Evolutionary conservation across 768 basidiomycete genomes (phyloP), one percentile per base, ranked within the genome.

Genomic region (Calocera viscosa): DNA sequence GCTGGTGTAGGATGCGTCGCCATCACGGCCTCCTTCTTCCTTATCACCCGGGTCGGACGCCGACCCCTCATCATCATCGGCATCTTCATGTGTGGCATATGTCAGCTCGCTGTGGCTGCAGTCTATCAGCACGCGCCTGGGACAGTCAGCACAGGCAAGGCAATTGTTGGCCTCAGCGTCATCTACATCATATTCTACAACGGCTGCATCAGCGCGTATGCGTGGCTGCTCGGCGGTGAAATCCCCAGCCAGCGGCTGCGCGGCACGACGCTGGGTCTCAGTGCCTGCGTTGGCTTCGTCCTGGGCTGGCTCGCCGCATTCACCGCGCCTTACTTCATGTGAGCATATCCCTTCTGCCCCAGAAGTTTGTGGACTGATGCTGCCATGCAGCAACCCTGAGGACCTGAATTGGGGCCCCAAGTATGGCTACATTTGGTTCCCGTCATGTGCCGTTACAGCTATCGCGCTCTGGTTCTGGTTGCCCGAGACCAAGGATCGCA

Each of bases 401-500:
- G 30, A 60, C 53, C 53, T 60, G 14, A 60, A 60, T 26, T 60
- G 53, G 53, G 53, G 53, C 53, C 53, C 53, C 2, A 60, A 60
- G 30, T 60, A 60, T 26, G 53, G 71, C 49, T 65, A 72, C 65
- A 72, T 75, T 68, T 74, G 71, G 70, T 68, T 43, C 11, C 49
- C 49, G n/a, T 39, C 43, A 22, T n/a, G 32, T 34, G 53, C 39
- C 32, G n/a, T 70, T 69, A 66, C 70, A 69, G 47, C 71, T 28
- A 65, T 68, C 67, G 68, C 32, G 38, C 43, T 33, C 64, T 69
- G 47, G 67, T 71, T 74, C 65, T 69, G 71, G 24, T 63, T 72
- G 12, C 74, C 73, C 22, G 73, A 73, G 66, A 68, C 74, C 7
- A 65, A 66, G 39, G 68, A 66, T 3, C 65, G 70, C 30, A 70